Conservation (phyloP, 805 yeast species). For the Henningerozyma blattae region DNA sequence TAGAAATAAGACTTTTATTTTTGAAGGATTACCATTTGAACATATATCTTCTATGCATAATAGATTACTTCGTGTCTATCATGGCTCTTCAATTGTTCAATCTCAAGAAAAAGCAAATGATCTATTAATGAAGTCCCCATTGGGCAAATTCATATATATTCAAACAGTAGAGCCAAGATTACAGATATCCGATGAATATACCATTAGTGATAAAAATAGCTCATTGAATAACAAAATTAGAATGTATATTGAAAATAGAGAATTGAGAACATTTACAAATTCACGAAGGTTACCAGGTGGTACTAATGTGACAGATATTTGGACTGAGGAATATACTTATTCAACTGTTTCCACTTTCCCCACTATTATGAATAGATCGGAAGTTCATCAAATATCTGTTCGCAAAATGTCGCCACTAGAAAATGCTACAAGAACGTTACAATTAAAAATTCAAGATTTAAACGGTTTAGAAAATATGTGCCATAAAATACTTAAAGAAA, state of each 20-base stretch:
- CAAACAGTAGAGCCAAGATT: slow-evolving; percentile 53
- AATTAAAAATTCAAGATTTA: slow-evolving; percentile 60
- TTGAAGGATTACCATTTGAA: slow-evolving; percentile 81
- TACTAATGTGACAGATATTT: slow-evolving; percentile 56
- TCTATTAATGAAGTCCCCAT: slow-evolving; percentile 37
- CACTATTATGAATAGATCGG: slow-evolving; percentile 76
- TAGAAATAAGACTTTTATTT: slow-evolving; percentile 66
- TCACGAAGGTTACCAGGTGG: slow-evolving; percentile 65
- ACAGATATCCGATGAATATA: slow-evolving; percentile 25
- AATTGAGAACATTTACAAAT: slow-evolving; percentile 56
- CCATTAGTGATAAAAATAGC: slow-evolving; percentile 32
- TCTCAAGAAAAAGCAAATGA: slow-evolving; percentile 43
- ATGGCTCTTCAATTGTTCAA: slow-evolving; percentile 65
- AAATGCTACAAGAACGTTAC: slow-evolving; percentile 61
- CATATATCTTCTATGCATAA: slow-evolving; percentile 76
- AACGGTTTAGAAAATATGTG: slow-evolving; percentile 53
- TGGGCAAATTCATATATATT: slow-evolving; percentile 66
- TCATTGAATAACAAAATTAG: slow-evolving; percentile 43
- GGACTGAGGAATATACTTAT: slow-evolving; percentile 83
- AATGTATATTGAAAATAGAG: slow-evolving; percentile 64
- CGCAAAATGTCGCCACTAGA: slow-evolving; percentile 70
- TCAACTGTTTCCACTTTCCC: slow-evolving; percentile 73
- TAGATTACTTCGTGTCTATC: slow-evolving; percentile 59
- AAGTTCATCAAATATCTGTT: slow-evolving; percentile 37
- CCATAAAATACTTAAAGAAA: slow-evolving; percentile 39